A percentile compares a stretch with the other conserved stretches of the same genome.
phyloP scores from a whole-genome alignment of 1,139 yeast species.

The Kazachstania sp. region DNA sequence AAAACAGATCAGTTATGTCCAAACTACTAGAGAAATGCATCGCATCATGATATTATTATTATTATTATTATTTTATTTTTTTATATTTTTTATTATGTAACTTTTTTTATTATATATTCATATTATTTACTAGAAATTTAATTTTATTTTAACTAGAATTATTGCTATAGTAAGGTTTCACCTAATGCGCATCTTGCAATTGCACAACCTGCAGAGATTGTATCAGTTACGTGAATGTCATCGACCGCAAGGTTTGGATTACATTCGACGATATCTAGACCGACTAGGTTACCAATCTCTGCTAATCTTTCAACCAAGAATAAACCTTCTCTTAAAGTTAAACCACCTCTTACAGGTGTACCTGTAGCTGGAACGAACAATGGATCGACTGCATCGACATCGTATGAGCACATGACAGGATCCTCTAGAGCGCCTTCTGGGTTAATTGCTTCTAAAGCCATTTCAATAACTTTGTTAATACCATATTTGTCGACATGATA shows the following conservation, averaged over 20 bases:
- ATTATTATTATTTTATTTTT: background rate
- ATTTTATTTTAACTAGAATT: background rate
- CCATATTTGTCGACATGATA: constrained; percentile 93
- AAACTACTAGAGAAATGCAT: constrained; percentile 35
- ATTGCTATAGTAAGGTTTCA: constrained; percentile 60
- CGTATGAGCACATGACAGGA: constrained; percentile 88
- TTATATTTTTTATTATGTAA: too few relatives aligned
- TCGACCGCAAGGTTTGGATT: constrained; percentile 83
- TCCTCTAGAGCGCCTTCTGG: constrained; percentile 45
- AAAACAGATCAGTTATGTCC: constrained; percentile 56
- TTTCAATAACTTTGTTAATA: constrained; percentile 80
- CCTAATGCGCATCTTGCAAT: constrained; percentile 92
- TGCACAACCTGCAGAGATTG: constrained; percentile 85
- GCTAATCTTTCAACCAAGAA: constrained; percentile 89
- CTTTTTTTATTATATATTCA: background rate
- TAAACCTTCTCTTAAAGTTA: constrained; percentile 88
- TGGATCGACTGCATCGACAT: constrained; percentile 96
- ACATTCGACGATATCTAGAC: constrained; percentile 88
- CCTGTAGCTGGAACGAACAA: constrained; percentile 94
- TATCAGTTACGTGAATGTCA: constrained; percentile 70
- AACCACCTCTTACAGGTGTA: constrained; percentile 94
- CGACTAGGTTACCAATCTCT: constrained; percentile 74
- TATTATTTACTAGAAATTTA: background rate
- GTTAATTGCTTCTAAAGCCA: constrained; percentile 76
- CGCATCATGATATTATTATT: background rate